These are phyloP conservation scores for Cardamine resedifolia DNA, from an alignment of 345 rosid genomes.

Conservation along the genomic window DNA sequence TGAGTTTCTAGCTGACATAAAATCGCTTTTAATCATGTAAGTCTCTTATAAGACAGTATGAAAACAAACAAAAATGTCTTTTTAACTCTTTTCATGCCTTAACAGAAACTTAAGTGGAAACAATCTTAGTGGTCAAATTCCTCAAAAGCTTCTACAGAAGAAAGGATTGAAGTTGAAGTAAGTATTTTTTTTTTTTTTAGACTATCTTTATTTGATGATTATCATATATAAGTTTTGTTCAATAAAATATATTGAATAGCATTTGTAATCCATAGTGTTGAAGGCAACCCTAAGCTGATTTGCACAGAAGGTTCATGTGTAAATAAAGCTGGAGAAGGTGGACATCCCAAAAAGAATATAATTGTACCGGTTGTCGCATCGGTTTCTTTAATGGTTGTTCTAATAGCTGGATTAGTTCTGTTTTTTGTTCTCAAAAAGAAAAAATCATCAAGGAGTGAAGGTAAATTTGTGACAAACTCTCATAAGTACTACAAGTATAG, in stretches of 20 bases:
- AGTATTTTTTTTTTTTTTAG: not conserved
- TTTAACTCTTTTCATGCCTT: not conserved
- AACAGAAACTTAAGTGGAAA: constrained; percentile 46
- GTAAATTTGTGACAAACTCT: not conserved
- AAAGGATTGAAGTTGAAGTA: constrained; percentile 27
- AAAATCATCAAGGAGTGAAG: not conserved
- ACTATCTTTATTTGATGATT: not conserved
- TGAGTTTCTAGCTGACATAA: constrained; percentile 40
- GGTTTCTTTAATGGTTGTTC: not conserved
- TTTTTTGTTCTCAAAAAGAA: constrained; percentile 9
- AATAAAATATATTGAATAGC: not conserved
- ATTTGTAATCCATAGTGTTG: not conserved
- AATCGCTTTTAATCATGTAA: constrained; percentile 47
- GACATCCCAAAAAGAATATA: constrained; percentile 7
- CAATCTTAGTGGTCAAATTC: constrained; percentile 44
- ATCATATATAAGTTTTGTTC: not conserved
- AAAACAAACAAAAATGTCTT: not conserved
- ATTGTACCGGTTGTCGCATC: constrained; percentile 35
- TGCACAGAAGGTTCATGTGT: not conserved
- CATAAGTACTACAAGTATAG: not conserved
- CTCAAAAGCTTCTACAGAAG: constrained; percentile 36
- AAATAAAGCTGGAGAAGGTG: not conserved
- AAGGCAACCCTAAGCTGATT: constrained; percentile 1
- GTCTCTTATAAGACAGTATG: constrained; percentile 23
- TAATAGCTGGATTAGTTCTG: constrained; percentile 6